Evolutionary conservation across 148 eudicot genomes (phyloP).

Genomic region (Camellia sinensis): DNA sequence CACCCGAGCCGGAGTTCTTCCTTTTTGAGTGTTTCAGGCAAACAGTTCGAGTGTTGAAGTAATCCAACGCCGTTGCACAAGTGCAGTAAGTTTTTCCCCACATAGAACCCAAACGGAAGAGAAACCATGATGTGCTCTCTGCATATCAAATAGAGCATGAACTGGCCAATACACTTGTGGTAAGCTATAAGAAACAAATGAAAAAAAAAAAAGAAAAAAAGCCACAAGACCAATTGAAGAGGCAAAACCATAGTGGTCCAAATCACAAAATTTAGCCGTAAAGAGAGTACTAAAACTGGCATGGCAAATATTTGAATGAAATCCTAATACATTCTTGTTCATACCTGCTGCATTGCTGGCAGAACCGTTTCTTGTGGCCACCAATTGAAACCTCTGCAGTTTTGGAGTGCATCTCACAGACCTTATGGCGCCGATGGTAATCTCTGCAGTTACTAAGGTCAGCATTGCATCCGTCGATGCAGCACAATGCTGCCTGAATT

Average conservation of each 20-base stretch:
- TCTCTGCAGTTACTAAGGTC: conserved; percentile 64
- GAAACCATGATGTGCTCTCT: not conserved
- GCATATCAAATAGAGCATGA: not conserved
- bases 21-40: too few relatives aligned
- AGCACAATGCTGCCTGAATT: conserved; percentile 40
- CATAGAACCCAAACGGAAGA: not conserved
- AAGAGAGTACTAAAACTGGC: not conserved
- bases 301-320: not conserved
- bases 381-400: conserved; percentile 54
- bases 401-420: conserved; percentile 73
- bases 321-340: too few relatives aligned
- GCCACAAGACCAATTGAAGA: not conserved
- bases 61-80: too few relatives aligned
- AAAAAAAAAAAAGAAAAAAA: not conserved
- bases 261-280: not conserved
- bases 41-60: too few relatives aligned
- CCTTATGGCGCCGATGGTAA: conserved; percentile 72
- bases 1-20: too few relatives aligned
- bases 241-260: not conserved
- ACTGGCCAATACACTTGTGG: not conserved
- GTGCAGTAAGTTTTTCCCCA: too few relatives aligned
- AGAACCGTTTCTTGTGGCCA: conserved; percentile 59
- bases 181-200: not conserved
- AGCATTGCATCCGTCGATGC: conserved; percentile 63
- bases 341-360: conserved; percentile 81